These are phyloP conservation scores for Wickerhamomyces canadensis DNA, from an alignment of 805 yeast genomes.

Conservation along the genomic window DNA sequence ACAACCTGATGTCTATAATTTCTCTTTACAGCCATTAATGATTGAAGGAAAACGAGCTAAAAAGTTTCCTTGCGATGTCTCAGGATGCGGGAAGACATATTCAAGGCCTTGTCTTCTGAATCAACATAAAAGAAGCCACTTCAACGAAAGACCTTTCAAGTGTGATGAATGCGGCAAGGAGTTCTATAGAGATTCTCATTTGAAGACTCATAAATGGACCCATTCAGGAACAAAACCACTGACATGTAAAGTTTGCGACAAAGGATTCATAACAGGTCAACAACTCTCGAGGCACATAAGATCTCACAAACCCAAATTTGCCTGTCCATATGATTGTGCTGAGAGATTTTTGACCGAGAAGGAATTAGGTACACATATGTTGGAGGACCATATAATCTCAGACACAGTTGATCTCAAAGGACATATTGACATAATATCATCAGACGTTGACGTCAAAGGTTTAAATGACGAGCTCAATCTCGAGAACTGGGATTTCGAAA, in stretches of 20 bases:
- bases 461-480: too few species aligned
- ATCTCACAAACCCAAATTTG: constrained; percentile 33
- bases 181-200: constrained; percentile 67
- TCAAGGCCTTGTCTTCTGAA: constrained; percentile 47
- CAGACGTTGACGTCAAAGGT: not conserved
- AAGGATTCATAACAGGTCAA: constrained; percentile 53
- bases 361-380: not conserved
- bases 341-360: not conserved
- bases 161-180: constrained; percentile 55
- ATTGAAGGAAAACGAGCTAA: constrained; percentile 21
- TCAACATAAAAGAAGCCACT: constrained; percentile 66
- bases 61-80: constrained; percentile 37
- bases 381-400: not conserved
- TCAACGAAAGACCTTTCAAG: constrained; percentile 64
- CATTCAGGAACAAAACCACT: constrained; percentile 52
- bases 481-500: not conserved
- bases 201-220: constrained; percentile 65
- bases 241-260: constrained; percentile 50
- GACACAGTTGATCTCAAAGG: not conserved
- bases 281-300: constrained; percentile 54
- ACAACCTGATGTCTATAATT: too few species aligned
- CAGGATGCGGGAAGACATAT: constrained; percentile 46
- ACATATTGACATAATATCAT: not conserved
- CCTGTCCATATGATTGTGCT: not conserved
- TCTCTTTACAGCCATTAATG: too few species aligned